Evolutionary conservation across 805 yeast genomes (phyloP), one percentile per base, ranked within the genome.

Genomic region (Komagataella ulmi): DNA sequence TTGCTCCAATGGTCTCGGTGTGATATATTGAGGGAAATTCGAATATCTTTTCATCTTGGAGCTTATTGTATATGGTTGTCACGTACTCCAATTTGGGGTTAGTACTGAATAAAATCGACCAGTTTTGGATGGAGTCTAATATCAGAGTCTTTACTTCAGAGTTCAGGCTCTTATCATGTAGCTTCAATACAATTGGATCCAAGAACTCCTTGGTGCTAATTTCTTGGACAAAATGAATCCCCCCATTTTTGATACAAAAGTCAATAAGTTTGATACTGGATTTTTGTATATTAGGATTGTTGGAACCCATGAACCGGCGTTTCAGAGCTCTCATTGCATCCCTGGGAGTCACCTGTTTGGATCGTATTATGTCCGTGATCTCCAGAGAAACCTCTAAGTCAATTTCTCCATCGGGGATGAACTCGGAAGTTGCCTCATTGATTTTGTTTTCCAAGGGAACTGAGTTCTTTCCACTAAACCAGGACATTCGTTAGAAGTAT

Each of bases 171-270:
- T 60, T 61, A 47, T 61, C 59, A 49, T 59, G 56, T 48, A 71
- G 66, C 50, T 71, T 65, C 3, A 71, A 63, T n/a, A 81, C 83
- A 55, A 88, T 68, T 23, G 88, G 81, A 63, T 86, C 96, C 69
- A 89, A 76, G 57, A 91, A 91, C 63, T 91, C 97, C 55, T 88
- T 79, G 7, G 90, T 76, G 40, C 91, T 79, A 30, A 90, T 73
- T 59, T 88, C 97, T 18, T 70, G 73, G 19, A 91, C 72, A 59
- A 93, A 90, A 59, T 88, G 95, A 49, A 73, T 72, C 6, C 99
- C 99, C 48, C 97, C 90, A 63, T 93, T 93, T 67, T 93, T 93
- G 52, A 91, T 83, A 66, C 96, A 86, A 48, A 88, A 75, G 59
- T 93, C 98, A 36, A 84, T 73, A 55, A 93, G 70, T 60, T 84